phyloP scores from a whole-genome alignment of 2,329 filamentous ascomycete species.

The Catunica adiposa region DNA sequence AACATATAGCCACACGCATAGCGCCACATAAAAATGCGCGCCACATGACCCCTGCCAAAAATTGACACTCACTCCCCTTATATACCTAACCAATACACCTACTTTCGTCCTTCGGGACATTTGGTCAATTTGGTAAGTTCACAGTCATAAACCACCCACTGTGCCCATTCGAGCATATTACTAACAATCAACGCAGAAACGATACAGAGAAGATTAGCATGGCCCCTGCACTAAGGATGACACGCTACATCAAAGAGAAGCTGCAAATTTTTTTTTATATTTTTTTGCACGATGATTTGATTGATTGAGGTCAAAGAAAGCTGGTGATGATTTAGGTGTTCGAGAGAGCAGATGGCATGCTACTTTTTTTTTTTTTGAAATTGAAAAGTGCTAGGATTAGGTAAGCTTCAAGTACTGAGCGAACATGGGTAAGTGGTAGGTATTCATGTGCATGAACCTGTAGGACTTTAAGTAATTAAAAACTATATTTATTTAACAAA shows the following conservation, averaged over 20 bases:
- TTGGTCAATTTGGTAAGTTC: conserved; percentile 15
- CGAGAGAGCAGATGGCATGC: background rate
- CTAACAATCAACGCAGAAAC: conserved; percentile 12
- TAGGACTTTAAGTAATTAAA: background rate
- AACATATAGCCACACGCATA: background rate
- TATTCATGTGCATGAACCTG: too few relatives aligned
- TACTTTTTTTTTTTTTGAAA: conserved; percentile 5
- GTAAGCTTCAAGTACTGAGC: too few relatives aligned
- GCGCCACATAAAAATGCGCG: background rate
- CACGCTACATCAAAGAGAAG: conserved; percentile 72
- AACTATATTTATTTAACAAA: background rate
- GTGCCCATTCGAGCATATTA: background rate
- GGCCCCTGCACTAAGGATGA: conserved; percentile 87
- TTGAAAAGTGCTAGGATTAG: too few relatives aligned
- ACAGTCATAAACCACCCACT: background rate
- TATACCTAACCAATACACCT: background rate
- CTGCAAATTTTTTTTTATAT: conserved; percentile 23
- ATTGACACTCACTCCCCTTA: background rate
- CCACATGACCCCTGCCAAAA: background rate
- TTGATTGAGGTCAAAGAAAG: background rate
- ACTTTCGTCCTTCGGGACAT: conserved; percentile 15
- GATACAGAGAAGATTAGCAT: conserved; percentile 64
- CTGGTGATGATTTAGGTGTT: background rate
- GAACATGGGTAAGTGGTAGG: too few relatives aligned
- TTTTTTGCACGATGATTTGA: background rate